Evolutionary conservation across 345 rosid genomes (phyloP).

Genomic region (Jatropha curcas): DNA sequence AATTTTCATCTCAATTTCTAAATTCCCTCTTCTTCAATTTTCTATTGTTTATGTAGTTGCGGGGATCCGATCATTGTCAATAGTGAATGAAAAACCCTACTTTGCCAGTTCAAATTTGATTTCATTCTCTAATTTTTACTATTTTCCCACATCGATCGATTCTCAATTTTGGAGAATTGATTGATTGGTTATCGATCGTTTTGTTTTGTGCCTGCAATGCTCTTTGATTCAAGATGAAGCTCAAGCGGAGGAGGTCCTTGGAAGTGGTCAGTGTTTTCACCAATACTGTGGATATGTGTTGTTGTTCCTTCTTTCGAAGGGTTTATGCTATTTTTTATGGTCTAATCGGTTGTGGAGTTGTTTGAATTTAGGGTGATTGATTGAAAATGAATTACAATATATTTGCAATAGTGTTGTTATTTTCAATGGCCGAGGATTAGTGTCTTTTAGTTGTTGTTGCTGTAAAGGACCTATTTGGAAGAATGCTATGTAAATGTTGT

Average conservation of each 20-base stretch:
- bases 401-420: too few relatives aligned
- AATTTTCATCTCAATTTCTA: not conserved
- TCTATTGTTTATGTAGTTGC: not conserved
- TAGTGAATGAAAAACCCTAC: constrained; percentile 33
- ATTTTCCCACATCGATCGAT: constrained; percentile 41
- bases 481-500: not conserved
- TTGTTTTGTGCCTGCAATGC: constrained; percentile 43
- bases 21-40: not conserved
- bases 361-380: not conserved
- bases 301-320: not conserved
- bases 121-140: not conserved
- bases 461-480: not conserved
- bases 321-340: not conserved
- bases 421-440: not conserved
- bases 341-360: not conserved
- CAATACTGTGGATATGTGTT: not conserved
- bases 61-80: constrained; percentile 36
- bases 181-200: constrained; percentile 36
- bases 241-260: constrained; percentile 65
- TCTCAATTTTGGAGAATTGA: constrained; percentile 52
- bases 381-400: too few relatives aligned
- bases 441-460: not conserved
- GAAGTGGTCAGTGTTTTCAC: constrained; percentile 67
- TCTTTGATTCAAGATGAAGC: constrained; percentile 66
- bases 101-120: constrained; percentile 5